Base-by-base conservation (phyloP, 2,329 filamentous ascomycete genomes). In the Aspergillus pseudoterreus region DNA sequence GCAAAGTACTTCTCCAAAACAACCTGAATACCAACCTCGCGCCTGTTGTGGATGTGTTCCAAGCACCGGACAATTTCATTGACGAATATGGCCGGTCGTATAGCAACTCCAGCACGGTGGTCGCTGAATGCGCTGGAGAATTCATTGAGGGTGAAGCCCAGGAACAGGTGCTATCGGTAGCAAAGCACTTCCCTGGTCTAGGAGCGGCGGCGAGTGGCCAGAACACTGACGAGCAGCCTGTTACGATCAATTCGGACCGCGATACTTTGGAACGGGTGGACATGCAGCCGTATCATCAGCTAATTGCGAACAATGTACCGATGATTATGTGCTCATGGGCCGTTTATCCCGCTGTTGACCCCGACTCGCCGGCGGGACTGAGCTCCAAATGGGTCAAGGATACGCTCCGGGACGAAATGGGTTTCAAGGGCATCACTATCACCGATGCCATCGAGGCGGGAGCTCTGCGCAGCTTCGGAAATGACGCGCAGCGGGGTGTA, bases 271-370 rank as follows among this genome's bases (percentile, higher is more conserved):
- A 57, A 0, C 22, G 45, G 1, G 55, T 66, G 2, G 66, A 69
- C 24, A 59, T 63, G 45, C 42, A 47, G 3, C 65, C 65, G 2
- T 69, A 64, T 19, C 44, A 45, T 0, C 32, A 51, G 9, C 61
- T 63, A 1, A 65, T 69, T 24, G 46, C 55, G 4, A 61, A 59
- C 1, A 65, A 61, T 4, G 45, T 68, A 1, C 60, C 64, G 14
- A 65, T 66, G 60, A 56, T 66, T 1, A 68, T 68, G 67, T 49
- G 56, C 11, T 67, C 64, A 2, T 66, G 63, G 65, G 62, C 63
- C n/a, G 17, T 65, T 1, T 67, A 69, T 45, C 63, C 64, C 1
- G 50, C 54, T 6, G 43, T 68, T n/a, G 66, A 68, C 19, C 8
- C 39, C 24, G 24, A 57, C 3, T 44, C 57, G 24, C 66, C 64